Percentiles rank a stretch among this genome's conserved stretches.
phyloP scores from a whole-genome alignment of 2,329 filamentous ascomycete species.

The Epichloe glyceriae region DNA sequence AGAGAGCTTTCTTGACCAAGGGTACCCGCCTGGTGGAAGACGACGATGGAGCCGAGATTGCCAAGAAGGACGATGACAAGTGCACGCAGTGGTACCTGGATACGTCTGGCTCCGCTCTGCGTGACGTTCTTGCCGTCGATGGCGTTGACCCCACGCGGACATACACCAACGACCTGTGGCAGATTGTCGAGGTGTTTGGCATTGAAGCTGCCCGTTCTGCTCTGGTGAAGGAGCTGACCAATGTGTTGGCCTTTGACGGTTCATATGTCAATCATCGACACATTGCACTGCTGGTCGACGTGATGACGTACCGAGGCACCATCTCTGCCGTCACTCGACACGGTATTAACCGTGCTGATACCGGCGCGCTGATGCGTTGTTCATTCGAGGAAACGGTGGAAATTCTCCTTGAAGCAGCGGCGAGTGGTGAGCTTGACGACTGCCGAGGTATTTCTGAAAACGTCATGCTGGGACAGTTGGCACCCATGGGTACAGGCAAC shows the following conservation, averaged over 20 bases:
- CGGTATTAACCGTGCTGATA: slow-evolving; percentile 96
- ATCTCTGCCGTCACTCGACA: slow-evolving; percentile 96
- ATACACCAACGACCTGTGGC: slow-evolving; percentile 90
- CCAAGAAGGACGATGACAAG: slow-evolving; percentile 56
- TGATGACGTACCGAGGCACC: slow-evolving; percentile 91
- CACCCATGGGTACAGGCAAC: slow-evolving; percentile 92
- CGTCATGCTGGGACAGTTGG: slow-evolving; percentile 94
- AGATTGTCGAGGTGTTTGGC: slow-evolving; percentile 87
- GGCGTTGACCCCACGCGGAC: slow-evolving; percentile 80
- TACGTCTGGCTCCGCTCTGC: slow-evolving; percentile 79
- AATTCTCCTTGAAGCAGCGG: slow-evolving; percentile 90
- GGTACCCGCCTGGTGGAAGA: slow-evolving; percentile 55
- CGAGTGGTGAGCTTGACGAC: slow-evolving; percentile 89
- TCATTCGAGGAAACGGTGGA: slow-evolving; percentile 99
- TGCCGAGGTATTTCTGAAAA: slow-evolving; percentile 98
- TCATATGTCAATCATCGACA: slow-evolving; percentile 99
- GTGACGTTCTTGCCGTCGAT: slow-evolving; percentile 70
- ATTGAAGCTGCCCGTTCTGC: slow-evolving; percentile 88
- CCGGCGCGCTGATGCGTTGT: slow-evolving; percentile 96
- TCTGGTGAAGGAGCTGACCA: slow-evolving; percentile 75
- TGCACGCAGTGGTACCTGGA: slow-evolving; percentile 95
- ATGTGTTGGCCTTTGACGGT: slow-evolving; percentile 94
- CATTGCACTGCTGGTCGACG: slow-evolving; percentile 85
- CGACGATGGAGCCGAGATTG: slow-evolving; percentile 58
- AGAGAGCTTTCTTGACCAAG: slow-evolving; percentile 85